These are phyloP conservation scores for Trametes meyenii DNA, from an alignment of 768 basidiomycete species.

Conservation along the genomic window DNA sequence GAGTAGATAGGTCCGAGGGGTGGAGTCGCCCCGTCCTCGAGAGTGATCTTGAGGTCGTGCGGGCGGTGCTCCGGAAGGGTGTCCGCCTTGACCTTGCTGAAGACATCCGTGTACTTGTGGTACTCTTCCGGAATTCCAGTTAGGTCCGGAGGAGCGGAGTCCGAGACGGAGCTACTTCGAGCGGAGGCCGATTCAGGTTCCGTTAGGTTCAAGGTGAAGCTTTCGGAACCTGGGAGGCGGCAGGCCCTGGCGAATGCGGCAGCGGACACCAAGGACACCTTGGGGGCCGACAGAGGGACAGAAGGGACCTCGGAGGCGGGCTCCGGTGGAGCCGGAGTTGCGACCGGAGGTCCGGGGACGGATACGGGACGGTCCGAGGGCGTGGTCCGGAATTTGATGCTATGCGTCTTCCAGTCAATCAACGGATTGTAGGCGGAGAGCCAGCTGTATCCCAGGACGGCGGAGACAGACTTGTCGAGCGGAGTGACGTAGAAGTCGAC, in stretches of 20 bases:
- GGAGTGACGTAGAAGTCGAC: constrained; percentile 7
- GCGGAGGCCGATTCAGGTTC: neutral
- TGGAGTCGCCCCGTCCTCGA: neutral
- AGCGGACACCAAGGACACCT: constrained; percentile 14
- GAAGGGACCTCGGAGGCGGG: neutral
- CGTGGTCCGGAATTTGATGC: constrained; percentile 3
- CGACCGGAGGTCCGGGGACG: neutral
- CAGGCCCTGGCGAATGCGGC: constrained; percentile 4
- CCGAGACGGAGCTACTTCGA: neutral
- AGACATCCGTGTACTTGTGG: constrained; percentile 23
- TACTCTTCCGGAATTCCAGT: constrained; percentile 19
- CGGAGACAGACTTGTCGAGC: constrained; percentile 10
- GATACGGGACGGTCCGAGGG: neutral
- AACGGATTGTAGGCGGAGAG: constrained; percentile 26
- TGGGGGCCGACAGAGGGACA: neutral
- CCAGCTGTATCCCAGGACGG: constrained; percentile 22
- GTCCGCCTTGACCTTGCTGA: constrained; percentile 16
- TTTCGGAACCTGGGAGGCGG: neutral
- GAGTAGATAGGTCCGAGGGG: neutral
- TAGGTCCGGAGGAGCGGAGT: constrained; percentile 5
- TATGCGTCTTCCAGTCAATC: constrained; percentile 27
- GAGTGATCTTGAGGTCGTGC: neutral
- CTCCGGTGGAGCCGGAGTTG: neutral
- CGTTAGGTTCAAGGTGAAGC: neutral
- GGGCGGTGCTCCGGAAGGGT: neutral